These are phyloP conservation scores for Raphanus hybrid DNA, from an alignment of 441 rosid genomes.

Conservation along the genomic window DNA sequence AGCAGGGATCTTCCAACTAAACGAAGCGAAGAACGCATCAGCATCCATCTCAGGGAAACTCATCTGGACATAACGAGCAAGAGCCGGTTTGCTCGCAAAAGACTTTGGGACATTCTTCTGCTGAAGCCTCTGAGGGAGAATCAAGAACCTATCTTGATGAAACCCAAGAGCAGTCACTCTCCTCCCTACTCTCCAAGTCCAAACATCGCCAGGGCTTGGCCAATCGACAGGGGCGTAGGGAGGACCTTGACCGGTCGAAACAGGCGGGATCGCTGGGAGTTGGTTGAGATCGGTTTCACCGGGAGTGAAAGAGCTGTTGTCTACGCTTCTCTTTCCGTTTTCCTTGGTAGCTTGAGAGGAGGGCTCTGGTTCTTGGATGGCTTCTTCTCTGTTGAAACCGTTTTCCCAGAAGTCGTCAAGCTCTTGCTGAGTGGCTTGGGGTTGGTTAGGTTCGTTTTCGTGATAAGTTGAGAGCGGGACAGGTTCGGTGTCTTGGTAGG, in stretches of 20 bases:
- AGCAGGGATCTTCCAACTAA: constrained; percentile 82
- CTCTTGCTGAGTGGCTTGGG: constrained; percentile 34
- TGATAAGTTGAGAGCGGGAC: constrained; percentile 37
- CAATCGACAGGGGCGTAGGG: constrained; percentile 92
- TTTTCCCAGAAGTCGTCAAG: constrained; percentile 43
- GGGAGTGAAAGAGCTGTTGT: constrained; percentile 37
- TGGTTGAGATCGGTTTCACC: constrained; percentile 42
- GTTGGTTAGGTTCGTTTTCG: constrained; percentile 35
- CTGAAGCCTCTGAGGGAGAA: constrained; percentile 61
- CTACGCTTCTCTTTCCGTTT: constrained; percentile 41
- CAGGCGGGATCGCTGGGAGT: constrained; percentile 51
- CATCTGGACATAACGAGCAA: constrained; percentile 54
- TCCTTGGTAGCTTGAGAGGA: constrained; percentile 17
- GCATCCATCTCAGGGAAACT: constrained; percentile 61
- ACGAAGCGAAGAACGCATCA: constrained; percentile 71
- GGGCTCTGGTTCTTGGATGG: constrained; percentile 22
- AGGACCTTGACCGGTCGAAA: constrained; percentile 72
- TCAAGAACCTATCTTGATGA: constrained; percentile 70
- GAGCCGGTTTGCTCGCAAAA: constrained; percentile 67
- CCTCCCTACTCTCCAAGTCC: constrained; percentile 95
- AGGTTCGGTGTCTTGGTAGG: constrained; percentile 36
- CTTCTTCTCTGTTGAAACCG: constrained; percentile 40
- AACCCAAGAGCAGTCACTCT: constrained; percentile 56
- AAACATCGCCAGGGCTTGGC: constrained; percentile 87
- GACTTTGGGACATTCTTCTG: constrained; percentile 39